Percentiles rank a stretch among this genome's conserved stretches.
phyloP scores from a whole-genome alignment of 2,329 filamentous ascomycete species.

The Chaetomium olivaceum region DNA sequence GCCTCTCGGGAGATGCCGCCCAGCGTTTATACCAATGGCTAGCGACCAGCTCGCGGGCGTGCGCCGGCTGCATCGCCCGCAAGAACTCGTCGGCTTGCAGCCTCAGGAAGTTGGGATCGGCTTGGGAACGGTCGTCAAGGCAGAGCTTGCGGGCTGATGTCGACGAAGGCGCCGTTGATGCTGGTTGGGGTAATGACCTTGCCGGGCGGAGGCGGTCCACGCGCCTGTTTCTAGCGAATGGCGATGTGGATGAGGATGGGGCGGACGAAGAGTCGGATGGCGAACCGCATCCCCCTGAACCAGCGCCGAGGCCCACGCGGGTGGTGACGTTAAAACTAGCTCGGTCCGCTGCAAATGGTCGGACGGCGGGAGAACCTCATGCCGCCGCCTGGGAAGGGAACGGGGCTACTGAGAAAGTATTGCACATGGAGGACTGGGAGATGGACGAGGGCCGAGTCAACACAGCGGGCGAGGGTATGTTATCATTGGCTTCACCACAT shows the following conservation, averaged over 20 bases:
- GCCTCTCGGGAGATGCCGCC: background rate
- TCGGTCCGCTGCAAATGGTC: background rate
- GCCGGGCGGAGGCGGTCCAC: background rate
- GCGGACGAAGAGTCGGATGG: background rate
- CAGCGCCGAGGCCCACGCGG: background rate
- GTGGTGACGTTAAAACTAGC: background rate
- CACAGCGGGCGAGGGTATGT: slow-evolving; percentile 2
- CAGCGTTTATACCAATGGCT: background rate
- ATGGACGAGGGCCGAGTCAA: slow-evolving; percentile 12
- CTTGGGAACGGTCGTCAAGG: background rate
- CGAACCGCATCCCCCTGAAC: background rate
- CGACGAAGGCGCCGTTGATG: background rate
- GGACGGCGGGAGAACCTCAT: background rate
- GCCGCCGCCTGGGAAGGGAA: background rate
- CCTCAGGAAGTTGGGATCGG: slow-evolving; percentile 5
- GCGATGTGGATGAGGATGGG: background rate
- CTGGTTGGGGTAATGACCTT: background rate
- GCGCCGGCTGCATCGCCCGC: slow-evolving; percentile 21
- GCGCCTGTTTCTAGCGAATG: background rate
- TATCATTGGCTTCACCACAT: background rate
- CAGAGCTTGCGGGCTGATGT: no score
- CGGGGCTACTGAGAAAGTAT: background rate
- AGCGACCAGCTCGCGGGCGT: slow-evolving; percentile 8
- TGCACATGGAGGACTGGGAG: slow-evolving; percentile 30
- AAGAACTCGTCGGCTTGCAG: slow-evolving; percentile 17